Conservation (phyloP, 1,139 yeast species). For the Geotrichum candidum region DNA sequence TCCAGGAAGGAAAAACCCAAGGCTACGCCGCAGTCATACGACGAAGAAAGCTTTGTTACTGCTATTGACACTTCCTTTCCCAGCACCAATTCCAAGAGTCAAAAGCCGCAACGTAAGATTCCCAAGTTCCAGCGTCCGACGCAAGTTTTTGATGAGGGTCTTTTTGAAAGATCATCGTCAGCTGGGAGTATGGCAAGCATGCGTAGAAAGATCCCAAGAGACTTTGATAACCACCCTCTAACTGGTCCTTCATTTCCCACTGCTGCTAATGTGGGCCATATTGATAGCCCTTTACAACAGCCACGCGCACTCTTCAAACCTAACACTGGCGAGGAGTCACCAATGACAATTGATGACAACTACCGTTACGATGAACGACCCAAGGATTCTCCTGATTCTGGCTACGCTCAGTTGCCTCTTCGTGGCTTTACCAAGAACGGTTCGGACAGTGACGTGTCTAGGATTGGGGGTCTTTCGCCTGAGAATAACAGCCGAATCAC, state of each 20-base stretch:
- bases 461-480: background rate
- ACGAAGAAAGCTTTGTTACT: conserved; percentile 1
- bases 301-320: background rate
- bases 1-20: background rate
- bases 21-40: background rate
- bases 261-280: background rate
- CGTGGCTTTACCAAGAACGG: background rate
- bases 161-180: conserved; percentile 7
- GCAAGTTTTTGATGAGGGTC: conserved; percentile 8
- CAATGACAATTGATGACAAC: background rate
- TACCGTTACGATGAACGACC: background rate
- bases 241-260: background rate
- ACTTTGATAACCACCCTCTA: background rate
- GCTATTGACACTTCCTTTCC: background rate
- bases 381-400: background rate
- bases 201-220: background rate
- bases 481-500: background rate
- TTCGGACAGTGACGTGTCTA: background rate
- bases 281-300: background rate
- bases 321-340: background rate
- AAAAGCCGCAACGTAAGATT: background rate
- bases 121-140: background rate
- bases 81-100: background rate
- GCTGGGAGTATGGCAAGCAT: background rate
- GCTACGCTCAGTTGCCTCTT: background rate